phyloP scores from a whole-genome alignment of 2,329 filamentous ascomycete genomes.

The Diaporthe destruens region DNA sequence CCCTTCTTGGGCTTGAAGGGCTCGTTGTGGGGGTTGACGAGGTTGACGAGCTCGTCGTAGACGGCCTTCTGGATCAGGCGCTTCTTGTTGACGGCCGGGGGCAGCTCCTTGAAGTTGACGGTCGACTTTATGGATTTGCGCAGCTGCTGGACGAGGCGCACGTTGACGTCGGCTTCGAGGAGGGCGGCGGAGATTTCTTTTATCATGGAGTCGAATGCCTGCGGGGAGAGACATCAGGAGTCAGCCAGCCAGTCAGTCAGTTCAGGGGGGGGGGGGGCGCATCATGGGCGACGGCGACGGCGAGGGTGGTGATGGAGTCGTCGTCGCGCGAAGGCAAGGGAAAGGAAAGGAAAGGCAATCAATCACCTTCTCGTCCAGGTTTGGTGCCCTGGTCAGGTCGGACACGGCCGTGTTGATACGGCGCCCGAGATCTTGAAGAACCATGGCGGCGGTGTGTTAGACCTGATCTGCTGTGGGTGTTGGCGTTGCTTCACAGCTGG shows the following conservation, averaged over 20 bases:
- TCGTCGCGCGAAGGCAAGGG: no score
- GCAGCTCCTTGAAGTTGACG: constrained; percentile 95
- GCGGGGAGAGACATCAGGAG: constrained; percentile 30
- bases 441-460: constrained; percentile 70
- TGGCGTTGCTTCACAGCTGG: constrained; percentile 26
- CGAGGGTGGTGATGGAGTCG: no score
- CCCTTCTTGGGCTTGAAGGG: constrained; percentile 98
- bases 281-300: background rate
- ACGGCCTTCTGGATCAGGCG: constrained; percentile 97
- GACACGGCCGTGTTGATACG: constrained; percentile 97
- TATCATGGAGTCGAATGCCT: constrained; percentile 98
- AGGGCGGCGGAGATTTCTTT: constrained; percentile 98
- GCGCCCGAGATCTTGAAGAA: constrained; percentile 98
- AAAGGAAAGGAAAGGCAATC: background rate
- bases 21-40: constrained; percentile 95
- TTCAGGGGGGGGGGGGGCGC: background rate
- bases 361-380: constrained; percentile 92
- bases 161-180: constrained; percentile 96
- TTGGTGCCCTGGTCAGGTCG: constrained; percentile 90
- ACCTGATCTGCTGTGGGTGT: constrained; percentile 15
- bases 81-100: constrained; percentile 96
- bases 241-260: constrained; percentile 49
- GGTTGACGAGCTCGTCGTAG: constrained; percentile 94
- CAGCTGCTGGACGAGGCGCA: constrained; percentile 89
- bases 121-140: constrained; percentile 91